Evolutionary conservation across 352 stramenopile genomes (phyloP).

Genomic region (Pythium angustatum): DNA sequence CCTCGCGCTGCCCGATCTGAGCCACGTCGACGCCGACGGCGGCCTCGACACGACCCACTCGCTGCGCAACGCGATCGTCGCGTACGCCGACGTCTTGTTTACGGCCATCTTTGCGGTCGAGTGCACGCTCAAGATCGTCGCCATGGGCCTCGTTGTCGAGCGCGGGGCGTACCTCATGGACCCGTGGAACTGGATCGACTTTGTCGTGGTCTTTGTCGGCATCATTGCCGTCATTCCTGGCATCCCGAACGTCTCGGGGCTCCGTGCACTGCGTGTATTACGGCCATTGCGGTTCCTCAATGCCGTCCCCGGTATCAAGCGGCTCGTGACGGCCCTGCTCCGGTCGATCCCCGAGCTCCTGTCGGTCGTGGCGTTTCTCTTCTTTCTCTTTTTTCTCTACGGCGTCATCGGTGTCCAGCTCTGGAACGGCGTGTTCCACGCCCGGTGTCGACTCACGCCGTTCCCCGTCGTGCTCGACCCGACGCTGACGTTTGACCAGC

Average conservation of each 20-base stretch:
- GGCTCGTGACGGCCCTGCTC: conserved; percentile 64
- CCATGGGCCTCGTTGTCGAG: conserved; percentile 71
- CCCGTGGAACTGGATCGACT: conserved; percentile 90
- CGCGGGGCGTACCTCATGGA: conserved; percentile 75
- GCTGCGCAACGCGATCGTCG: conserved; percentile 48
- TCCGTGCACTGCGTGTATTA: conserved; percentile 43
- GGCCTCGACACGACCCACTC: conserved; percentile 38
- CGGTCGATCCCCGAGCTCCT: conserved; percentile 49
- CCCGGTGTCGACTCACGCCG: conserved; percentile 67
- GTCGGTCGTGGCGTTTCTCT: conserved; percentile 47
- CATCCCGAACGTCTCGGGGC: conserved; percentile 41
- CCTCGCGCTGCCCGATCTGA: conserved; percentile 69
- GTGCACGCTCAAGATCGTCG: conserved; percentile 86
- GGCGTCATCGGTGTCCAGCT: conserved; percentile 83
- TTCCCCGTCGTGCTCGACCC: conserved; percentile 54
- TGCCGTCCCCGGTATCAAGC: conserved; percentile 46
- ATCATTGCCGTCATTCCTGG: conserved; percentile 47
- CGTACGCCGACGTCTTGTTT: conserved; percentile 51
- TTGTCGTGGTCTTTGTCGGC: conserved; percentile 80
- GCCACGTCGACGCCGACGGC: conserved; percentile 39
- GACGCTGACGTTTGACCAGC: conserved; percentile 31
- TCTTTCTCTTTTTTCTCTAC: conserved; percentile 64
- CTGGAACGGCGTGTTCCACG: conserved; percentile 67
- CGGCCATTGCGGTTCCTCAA: conserved; percentile 52
- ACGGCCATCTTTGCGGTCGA: conserved; percentile 82